Percentiles rank a stretch among this genome's conserved stretches.
phyloP scores from a whole-genome alignment of 2,329 filamentous ascomycete genomes.

The Gyromitra esculenta region DNA sequence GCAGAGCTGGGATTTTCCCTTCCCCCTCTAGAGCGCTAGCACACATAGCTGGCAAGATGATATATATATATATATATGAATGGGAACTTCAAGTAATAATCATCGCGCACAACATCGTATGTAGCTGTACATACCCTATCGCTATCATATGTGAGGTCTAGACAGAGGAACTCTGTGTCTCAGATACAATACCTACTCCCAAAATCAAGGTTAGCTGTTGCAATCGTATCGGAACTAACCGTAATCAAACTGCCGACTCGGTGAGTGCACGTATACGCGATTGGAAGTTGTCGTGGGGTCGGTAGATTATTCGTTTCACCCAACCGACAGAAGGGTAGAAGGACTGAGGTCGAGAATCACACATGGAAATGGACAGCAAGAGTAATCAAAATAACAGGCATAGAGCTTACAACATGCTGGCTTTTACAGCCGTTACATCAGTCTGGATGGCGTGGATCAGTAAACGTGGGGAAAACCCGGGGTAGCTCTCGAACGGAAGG shows the following conservation, averaged over 20 bases:
- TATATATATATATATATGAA: neutral
- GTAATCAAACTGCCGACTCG: conserved; percentile 35
- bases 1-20: conserved; percentile 18
- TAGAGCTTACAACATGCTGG: neutral
- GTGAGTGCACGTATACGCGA: neutral
- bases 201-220: conserved; percentile 1
- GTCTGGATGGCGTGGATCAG: neutral
- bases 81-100: neutral
- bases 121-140: neutral
- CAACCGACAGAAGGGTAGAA: conserved; percentile 20
- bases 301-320: conserved; percentile 22
- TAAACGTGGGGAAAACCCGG: conserved; percentile 25
- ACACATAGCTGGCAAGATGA: neutral
- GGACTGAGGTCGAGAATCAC: conserved; percentile 4
- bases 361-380: neutral
- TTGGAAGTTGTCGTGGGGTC: conserved; percentile 15
- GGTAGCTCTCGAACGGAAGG: neutral
- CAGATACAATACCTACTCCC: conserved; percentile 7
- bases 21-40: neutral
- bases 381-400: conserved; percentile 25
- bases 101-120: conserved; percentile 19
- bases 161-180: conserved; percentile 5
- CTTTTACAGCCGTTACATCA: conserved; percentile 2
- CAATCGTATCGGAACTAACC: conserved; percentile 18
- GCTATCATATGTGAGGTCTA: neutral